Base-by-base conservation (phyloP, 768 basidiomycete species). In the Lactarius akahatsu region DNA sequence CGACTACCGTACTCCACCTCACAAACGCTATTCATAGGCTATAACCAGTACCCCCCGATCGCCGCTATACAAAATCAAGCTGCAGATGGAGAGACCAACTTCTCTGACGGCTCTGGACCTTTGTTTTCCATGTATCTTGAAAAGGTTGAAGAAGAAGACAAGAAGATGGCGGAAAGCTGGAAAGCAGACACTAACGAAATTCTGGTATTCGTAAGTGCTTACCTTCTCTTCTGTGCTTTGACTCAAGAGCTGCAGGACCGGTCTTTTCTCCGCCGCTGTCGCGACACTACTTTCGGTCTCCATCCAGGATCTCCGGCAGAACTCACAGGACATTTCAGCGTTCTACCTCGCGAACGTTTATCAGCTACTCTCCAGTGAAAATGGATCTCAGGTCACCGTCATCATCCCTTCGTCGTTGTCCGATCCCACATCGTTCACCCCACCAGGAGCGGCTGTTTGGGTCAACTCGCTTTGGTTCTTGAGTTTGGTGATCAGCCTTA, bases 381-480 rank as follows among this genome's bases (percentile, higher is more conserved):
- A 64, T 13, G 47, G 43, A 28, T 38, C 57, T 2, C 41, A 8
- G 1, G 36, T n/a, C n/a, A n/a, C n/a, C n/a, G n/a, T n/a, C n/a
- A n/a, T n/a, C n/a, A n/a, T 64, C 13, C 63, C 57, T 8, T 3
- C 57, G 10, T 43, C n/a, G 1, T 57, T 64, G 6, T 0, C 10
- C 3, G 11, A 50, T 32, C 63, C 45, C 34, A 11, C 34, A 0
- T 36, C 47, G 3, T 64, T 64, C 28, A 30, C 57, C 34, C 34
- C 63, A 1, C 32, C 63, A 2, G 26, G 5, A 3, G 13, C 36
- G 15, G 52, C 64, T 41, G 30, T 67, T 11, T 58, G 65, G 52
- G 65, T 66, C 43, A 66, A 66, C 55, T 43, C 43, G 20, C 60
- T 66, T 16, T 66, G 61, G 65, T 63, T 62, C 43, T 30, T 63